phyloP scores from a whole-genome alignment of 2,329 filamentous ascomycete species.

The Fusarium sp. region DNA sequence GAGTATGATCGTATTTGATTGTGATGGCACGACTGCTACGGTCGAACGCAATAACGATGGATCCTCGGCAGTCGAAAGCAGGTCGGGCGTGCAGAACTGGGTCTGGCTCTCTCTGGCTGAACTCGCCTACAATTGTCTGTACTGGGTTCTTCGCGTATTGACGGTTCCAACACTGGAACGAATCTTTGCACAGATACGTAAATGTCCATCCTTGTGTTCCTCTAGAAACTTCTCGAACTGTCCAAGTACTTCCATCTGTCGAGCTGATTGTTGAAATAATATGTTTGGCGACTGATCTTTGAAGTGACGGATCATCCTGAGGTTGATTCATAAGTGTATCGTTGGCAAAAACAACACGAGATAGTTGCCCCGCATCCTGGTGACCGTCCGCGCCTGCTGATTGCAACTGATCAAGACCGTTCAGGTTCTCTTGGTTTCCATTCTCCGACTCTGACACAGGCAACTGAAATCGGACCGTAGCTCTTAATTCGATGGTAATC shows the following conservation, averaged over 20 bases:
- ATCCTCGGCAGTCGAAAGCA: slow-evolving; percentile 69
- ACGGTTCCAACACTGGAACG: slow-evolving; percentile 62
- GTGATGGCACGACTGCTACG: slow-evolving; percentile 59
- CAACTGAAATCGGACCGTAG: slow-evolving; percentile 58
- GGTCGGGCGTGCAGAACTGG: slow-evolving; percentile 61
- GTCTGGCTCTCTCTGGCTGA: slow-evolving; percentile 61
- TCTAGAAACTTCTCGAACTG: slow-evolving; percentile 57
- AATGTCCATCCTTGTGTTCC: slow-evolving; percentile 64
- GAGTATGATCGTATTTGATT: slow-evolving; percentile 67
- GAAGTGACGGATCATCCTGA: slow-evolving; percentile 59
- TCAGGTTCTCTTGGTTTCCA: slow-evolving; percentile 47
- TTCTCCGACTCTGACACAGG: slow-evolving; percentile 53
- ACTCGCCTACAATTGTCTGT: slow-evolving; percentile 60
- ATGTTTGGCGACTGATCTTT: slow-evolving; percentile 61
- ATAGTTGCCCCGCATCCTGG: slow-evolving; percentile 37
- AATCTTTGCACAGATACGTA: slow-evolving; percentile 65
- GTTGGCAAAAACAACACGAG: slow-evolving; percentile 56
- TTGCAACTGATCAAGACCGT: slow-evolving; percentile 50
- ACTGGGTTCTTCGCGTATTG: slow-evolving; percentile 56
- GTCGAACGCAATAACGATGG: slow-evolving; percentile 61
- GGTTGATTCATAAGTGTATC: slow-evolving; percentile 63
- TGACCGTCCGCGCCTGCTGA: slow-evolving; percentile 26
- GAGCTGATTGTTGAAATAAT: slow-evolving; percentile 57
- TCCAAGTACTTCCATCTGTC: slow-evolving; percentile 63
- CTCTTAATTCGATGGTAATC: slow-evolving; percentile 59